Percentiles rank a stretch among this genome's conserved stretches.
These are phyloP conservation scores for Chenopodium album DNA, from an alignment of 148 eudicot genomes.

Conservation along the genomic window DNA sequence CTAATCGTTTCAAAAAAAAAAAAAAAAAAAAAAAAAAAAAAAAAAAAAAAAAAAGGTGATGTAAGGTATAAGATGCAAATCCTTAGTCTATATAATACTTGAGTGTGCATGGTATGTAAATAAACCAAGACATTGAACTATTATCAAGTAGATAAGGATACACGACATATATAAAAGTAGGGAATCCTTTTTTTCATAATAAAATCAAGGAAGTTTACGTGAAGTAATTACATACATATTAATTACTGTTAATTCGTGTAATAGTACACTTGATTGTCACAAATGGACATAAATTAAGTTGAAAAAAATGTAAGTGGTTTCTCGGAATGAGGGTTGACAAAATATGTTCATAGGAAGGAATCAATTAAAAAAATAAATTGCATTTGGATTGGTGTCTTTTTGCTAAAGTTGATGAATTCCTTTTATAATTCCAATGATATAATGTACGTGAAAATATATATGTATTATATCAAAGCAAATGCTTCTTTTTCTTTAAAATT, in stretches of 20 bases:
- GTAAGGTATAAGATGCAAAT: too few relatives aligned
- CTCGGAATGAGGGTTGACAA: slow-evolving; percentile 27
- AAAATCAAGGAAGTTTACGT: background rate
- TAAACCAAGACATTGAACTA: background rate
- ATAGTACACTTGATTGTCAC: too few relatives aligned
- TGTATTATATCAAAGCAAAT: background rate
- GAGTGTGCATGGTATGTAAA: too few relatives aligned
- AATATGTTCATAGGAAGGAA: background rate
- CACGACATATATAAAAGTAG: background rate
- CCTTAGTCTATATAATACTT: too few relatives aligned
- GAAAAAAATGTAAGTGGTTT: background rate
- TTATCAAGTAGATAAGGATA: background rate
- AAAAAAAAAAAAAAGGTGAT: too few relatives aligned
- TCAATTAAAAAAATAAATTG: slow-evolving; percentile 3
- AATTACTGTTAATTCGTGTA: too few relatives aligned
- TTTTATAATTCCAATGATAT: slow-evolving; percentile 29
- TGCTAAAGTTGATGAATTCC: slow-evolving; percentile 23
- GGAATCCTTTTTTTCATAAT: background rate
- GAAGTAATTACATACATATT: background rate
- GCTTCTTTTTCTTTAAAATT: slow-evolving; percentile 21
- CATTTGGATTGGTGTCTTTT: slow-evolving; percentile 32
- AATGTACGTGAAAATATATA: background rate
- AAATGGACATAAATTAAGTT: too few relatives aligned
- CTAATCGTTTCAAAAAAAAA: too few relatives aligned
- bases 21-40: too few relatives aligned